A percentile compares a stretch with the other conserved stretches of the same genome.
phyloP scores from a whole-genome alignment of 2,329 filamentous ascomycete species.

The Exophiala viscosa region DNA sequence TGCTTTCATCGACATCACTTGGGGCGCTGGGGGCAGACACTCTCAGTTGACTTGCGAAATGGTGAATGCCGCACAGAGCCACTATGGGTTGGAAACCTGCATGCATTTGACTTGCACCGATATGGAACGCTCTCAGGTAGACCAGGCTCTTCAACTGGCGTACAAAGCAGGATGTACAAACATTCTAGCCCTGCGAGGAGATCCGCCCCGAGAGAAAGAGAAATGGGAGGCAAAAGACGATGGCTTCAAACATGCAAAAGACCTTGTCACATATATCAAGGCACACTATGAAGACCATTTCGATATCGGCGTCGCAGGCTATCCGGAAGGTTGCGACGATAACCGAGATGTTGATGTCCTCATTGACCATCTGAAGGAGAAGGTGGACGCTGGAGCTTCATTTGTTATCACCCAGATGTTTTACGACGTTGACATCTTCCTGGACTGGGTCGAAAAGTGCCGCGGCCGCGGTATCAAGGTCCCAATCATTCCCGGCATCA shows the following conservation, averaged over 20 bases:
- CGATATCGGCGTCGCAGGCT: conserved; percentile 94
- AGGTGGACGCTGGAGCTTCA: conserved; percentile 86
- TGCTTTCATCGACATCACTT: conserved; percentile 96
- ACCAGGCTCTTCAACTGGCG: conserved; percentile 78
- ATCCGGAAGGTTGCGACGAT: conserved; percentile 93
- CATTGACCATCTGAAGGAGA: conserved; percentile 91
- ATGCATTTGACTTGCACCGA: conserved; percentile 99
- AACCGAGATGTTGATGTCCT: conserved; percentile 80
- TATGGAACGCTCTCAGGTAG: conserved; percentile 90
- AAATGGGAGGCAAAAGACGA: conserved; percentile 86
- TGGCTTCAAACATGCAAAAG: conserved; percentile 86
- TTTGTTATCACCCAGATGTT: conserved; percentile 99
- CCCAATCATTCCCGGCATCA: conserved; percentile 81
- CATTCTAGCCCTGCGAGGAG: conserved; percentile 87
- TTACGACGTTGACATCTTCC: conserved; percentile 94
- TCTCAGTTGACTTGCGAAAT: conserved; percentile 95
- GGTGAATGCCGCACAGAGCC: conserved; percentile 91
- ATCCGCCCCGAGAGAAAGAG: conserved; percentile 89
- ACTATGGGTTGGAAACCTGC: conserved; percentile 94
- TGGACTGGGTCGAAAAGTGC: conserved; percentile 84
- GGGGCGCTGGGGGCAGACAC: conserved; percentile 89
- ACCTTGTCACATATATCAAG: conserved; percentile 81
- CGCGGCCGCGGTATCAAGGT: conserved; percentile 78
- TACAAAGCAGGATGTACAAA: conserved; percentile 97
- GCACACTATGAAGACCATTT: conserved; percentile 82